Conservation (phyloP, 2,329 filamentous ascomycete genomes). For the Endoconidiophora polonica region DNA sequence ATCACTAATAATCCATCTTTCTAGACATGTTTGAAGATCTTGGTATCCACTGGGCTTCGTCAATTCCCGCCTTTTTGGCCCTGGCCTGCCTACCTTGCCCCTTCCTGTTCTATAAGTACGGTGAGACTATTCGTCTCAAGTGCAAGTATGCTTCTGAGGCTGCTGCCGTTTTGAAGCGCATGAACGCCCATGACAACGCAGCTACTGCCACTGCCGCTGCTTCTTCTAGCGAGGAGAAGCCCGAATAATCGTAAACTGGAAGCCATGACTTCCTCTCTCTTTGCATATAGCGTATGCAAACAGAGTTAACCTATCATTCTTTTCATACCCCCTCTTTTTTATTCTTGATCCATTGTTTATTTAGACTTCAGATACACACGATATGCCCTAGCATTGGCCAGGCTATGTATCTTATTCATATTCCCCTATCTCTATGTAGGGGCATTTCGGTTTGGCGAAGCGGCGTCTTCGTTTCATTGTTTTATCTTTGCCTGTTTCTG, state of each 20-base stretch:
- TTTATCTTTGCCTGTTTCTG: too few species aligned
- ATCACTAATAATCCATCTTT: neutral
- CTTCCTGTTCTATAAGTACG: slow-evolving; percentile 61
- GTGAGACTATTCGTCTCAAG: slow-evolving; percentile 40
- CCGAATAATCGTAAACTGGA: neutral
- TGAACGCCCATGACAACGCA: slow-evolving; percentile 18
- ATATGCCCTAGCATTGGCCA: too few species aligned
- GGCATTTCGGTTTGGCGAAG: too few species aligned
- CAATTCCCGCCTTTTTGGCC: slow-evolving; percentile 57
- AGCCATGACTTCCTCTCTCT: too few species aligned
- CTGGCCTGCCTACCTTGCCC: slow-evolving; percentile 57
- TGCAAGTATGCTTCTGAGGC: slow-evolving; percentile 57
- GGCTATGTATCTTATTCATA: too few species aligned
- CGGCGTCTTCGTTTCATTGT: too few species aligned
- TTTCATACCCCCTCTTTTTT: too few species aligned
- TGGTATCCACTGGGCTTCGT: slow-evolving; percentile 61
- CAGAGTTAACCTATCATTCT: too few species aligned
- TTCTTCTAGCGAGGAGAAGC: neutral
- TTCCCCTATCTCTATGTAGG: too few species aligned
- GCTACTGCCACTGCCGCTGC: slow-evolving; percentile 3
- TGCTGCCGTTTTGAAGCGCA: slow-evolving; percentile 38
- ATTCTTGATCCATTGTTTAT: too few species aligned
- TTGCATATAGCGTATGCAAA: too few species aligned
- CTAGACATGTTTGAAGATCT: slow-evolving; percentile 36
- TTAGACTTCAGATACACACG: too few species aligned